These are phyloP conservation scores for Pyrus betulifolia DNA, from an alignment of 306 rosid species.

Conservation along the genomic window DNA sequence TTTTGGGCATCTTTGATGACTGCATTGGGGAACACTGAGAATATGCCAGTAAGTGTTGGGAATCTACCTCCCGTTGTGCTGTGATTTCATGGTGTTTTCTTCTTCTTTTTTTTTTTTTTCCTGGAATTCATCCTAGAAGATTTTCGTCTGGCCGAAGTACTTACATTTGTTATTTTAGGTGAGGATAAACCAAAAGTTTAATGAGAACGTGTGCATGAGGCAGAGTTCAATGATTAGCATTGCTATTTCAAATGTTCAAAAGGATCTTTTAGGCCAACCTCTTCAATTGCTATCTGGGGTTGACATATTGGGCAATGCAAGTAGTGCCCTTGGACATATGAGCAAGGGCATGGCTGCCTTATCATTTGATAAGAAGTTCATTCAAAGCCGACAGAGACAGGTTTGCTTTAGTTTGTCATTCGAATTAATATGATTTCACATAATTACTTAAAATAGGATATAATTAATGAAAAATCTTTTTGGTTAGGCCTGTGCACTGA, in stretches of 20 bases:
- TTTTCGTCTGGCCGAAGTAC: background rate
- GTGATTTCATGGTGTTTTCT: background rate
- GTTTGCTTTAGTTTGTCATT: slow-evolving; percentile 32
- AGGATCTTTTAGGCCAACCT: slow-evolving; percentile 94
- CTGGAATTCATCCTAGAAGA: background rate
- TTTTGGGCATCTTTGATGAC: slow-evolving; percentile 99
- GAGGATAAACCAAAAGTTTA: slow-evolving; percentile 77
- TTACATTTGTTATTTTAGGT: slow-evolving; percentile 46
- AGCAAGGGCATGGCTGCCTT: slow-evolving; percentile 98
- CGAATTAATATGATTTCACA: background rate
- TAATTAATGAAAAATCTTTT: background rate
- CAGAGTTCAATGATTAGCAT: slow-evolving; percentile 85
- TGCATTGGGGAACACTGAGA: slow-evolving; percentile 94
- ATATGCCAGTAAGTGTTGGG: slow-evolving; percentile 76
- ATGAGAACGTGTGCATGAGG: slow-evolving; percentile 84
- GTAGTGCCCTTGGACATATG: slow-evolving; percentile 99
- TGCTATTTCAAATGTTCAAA: slow-evolving; percentile 80
- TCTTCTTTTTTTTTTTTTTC: background rate
- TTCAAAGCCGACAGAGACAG: slow-evolving; percentile 94
- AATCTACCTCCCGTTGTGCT: slow-evolving; percentile 11
- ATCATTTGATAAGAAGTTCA: slow-evolving; percentile 97
- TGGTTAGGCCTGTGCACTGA: background rate
- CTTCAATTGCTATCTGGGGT: slow-evolving; percentile 95
- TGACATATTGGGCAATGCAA: slow-evolving; percentile 97
- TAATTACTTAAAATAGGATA: background rate